These are phyloP conservation scores for Aureobasidium sp. DNA, from an alignment of 2,329 filamentous ascomycete species.

Conservation along the genomic window DNA sequence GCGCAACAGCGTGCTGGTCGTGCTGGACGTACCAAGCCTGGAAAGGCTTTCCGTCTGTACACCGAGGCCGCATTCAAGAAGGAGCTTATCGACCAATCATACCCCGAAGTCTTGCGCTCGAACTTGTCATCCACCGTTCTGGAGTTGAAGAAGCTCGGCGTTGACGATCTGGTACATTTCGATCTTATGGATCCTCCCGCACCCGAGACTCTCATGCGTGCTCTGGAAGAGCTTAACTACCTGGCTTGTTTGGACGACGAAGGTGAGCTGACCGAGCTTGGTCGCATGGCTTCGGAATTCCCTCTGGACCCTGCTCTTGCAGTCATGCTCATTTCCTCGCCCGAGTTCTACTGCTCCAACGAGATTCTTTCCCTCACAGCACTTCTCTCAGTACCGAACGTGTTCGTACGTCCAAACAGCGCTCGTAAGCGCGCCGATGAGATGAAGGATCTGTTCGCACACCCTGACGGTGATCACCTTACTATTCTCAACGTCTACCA, in stretches of 20 bases:
- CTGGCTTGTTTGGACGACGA: conserved; percentile 94
- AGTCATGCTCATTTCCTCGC: conserved; percentile 95
- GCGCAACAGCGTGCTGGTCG: conserved; percentile 96
- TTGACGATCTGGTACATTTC: conserved; percentile 94
- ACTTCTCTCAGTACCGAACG: conserved; percentile 85
- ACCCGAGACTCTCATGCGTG: conserved; percentile 96
- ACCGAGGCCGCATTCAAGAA: conserved; percentile 95
- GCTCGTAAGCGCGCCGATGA: conserved; percentile 88
- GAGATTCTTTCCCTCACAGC: conserved; percentile 94
- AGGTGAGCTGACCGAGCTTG: conserved; percentile 80
- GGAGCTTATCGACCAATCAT: conserved; percentile 93
- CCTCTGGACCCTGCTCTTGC: conserved; percentile 88
- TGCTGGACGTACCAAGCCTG: conserved; percentile 95
- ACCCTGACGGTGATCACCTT: conserved; percentile 88
- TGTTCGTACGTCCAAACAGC: conserved; percentile 80
- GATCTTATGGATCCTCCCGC: conserved; percentile 98
- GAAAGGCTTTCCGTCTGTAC: conserved; percentile 96
- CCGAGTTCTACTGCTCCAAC: conserved; percentile 98
- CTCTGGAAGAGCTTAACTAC: conserved; percentile 95
- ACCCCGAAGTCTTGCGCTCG: conserved; percentile 89
- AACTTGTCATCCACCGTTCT: conserved; percentile 93
- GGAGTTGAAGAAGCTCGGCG: conserved; percentile 93
- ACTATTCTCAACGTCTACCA: conserved; percentile 98
- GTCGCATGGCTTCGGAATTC: conserved; percentile 85
- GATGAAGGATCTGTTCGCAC: conserved; percentile 92